Evolutionary conservation across 495 filamentous ascomycete species (phyloP), one percentile per base, ranked within the genome.

Genomic region (Zalerion maritima): DNA sequence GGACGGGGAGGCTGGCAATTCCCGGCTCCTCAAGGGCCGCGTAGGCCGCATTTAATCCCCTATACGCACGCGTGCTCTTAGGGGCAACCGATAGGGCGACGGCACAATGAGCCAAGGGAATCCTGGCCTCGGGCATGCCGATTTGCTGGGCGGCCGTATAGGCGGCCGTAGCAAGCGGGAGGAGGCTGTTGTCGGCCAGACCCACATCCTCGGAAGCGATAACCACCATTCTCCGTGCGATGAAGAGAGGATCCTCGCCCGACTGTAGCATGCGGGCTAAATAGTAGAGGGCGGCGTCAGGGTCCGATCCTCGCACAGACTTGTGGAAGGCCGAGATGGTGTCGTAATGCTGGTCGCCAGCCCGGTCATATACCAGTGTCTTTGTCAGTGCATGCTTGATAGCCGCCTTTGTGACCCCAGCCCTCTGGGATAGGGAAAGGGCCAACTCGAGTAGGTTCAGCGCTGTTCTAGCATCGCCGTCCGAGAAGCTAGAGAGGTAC

Each of bases 271-370:
- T 97, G 24, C 89, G 78, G 2, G 79, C 77, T 4, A 97, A 71
- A 49, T 94, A 97, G 56, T 94, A 96, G 2, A 97, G 62, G 1
- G 85, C 64, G 0, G 85, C 89, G 52, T 96, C 78, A 2, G 87
- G 56, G 45, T 89, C 71, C 30, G 73, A 79, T 13, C 89, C 89
- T 11, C 89, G 80, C 16, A 96, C 70, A 9, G 82, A 83, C 40
- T 97, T 97, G 60, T 97, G 89, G 48, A 97, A 89, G 25, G 89
- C 89, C 2, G 81, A 91, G 41, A 97, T 96, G 28, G 79, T 83
- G 45, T 96, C 86, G 52, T 80, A 97, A 52, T 96, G 89, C 47
- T 91, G 80, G 53, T 97, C 89, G 14, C 89, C 89, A 1, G 81
- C 78, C 24, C 89, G 73, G 54, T 97, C 89, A 58, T 96, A 94